These are phyloP conservation scores for Metschnikowia anglica DNA, from an alignment of 805 yeast species.

Conservation along the genomic window DNA sequence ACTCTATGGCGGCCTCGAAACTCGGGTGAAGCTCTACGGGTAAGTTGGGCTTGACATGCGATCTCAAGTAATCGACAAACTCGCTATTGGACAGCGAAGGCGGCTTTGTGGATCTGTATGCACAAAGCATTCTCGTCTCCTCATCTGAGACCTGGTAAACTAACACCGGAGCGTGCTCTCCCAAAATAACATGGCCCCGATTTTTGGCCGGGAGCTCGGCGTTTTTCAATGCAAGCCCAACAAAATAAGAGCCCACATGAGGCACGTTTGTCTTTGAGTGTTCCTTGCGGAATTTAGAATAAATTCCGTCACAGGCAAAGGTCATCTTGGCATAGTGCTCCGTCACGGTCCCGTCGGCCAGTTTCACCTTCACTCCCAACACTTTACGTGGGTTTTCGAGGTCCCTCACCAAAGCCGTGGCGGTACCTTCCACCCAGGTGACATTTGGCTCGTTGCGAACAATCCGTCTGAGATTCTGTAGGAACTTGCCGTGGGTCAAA, in stretches of 20 bases:
- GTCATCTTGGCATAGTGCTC: slow-evolving; percentile 60
- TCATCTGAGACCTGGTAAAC: slow-evolving; percentile 81
- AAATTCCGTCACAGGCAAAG: slow-evolving; percentile 88
- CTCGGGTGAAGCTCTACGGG: slow-evolving; percentile 68
- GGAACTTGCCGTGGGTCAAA: slow-evolving; percentile 90
- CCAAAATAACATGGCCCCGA: slow-evolving; percentile 89
- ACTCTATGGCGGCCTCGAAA: slow-evolving; percentile 59
- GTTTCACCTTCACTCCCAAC: slow-evolving; percentile 70
- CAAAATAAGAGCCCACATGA: slow-evolving; percentile 74
- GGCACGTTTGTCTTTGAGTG: slow-evolving; percentile 64
- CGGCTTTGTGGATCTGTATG: slow-evolving; percentile 68
- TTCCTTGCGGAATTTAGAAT: slow-evolving; percentile 84
- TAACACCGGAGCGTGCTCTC: slow-evolving; percentile 82
- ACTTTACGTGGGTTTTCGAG: slow-evolving; percentile 50
- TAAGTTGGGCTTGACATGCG: slow-evolving; percentile 61
- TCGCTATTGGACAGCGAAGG: slow-evolving; percentile 65
- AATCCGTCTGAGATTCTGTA: slow-evolving; percentile 70
- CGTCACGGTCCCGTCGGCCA: slow-evolving; percentile 30
- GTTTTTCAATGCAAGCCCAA: slow-evolving; percentile 73
- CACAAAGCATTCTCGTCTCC: slow-evolving; percentile 88
- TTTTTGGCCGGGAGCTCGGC: slow-evolving; percentile 72
- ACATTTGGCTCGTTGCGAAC: slow-evolving; percentile 71
- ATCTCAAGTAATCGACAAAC: slow-evolving; percentile 56
- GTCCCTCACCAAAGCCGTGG: slow-evolving; percentile 60
- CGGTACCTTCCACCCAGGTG: slow-evolving; percentile 79